Evolutionary conservation across 352 stramenopile species (phyloP).

Genomic region (Phytopythium aichiense): DNA sequence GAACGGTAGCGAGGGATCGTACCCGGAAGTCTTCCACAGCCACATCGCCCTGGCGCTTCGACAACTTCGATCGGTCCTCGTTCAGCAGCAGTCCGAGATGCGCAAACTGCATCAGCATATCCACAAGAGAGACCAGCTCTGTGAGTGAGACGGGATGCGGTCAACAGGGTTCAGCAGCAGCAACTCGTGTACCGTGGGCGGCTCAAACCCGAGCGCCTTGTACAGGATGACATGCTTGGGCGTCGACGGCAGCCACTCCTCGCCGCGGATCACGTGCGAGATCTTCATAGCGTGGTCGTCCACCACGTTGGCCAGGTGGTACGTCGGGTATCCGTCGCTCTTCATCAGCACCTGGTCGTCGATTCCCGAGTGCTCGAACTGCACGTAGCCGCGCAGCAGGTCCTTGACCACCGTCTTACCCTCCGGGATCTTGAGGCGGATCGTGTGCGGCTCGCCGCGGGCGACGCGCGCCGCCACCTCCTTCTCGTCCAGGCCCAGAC

Average conservation of each 20-base stretch:
- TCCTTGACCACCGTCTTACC: conserved; percentile 95
- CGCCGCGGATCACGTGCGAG: conserved; percentile 96
- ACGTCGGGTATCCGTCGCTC: conserved; percentile 91
- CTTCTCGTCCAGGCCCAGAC: conserved; percentile 88
- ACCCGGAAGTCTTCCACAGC: conserved; percentile 96
- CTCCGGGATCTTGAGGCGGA: conserved; percentile 94
- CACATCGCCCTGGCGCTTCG: conserved; percentile 97
- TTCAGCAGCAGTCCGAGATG: conserved; percentile 95
- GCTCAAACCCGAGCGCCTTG: conserved; percentile 77
- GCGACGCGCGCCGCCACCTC: conserved; percentile 88
- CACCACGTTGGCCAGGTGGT: conserved; percentile 93
- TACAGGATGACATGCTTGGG: conserved; percentile 91
- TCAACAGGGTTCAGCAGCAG: not conserved
- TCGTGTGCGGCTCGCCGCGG: conserved; percentile 86
- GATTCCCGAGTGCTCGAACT: conserved; percentile 84
- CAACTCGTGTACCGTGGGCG: conserved; percentile 38
- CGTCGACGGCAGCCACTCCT: conserved; percentile 92
- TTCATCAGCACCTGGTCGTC: conserved; percentile 94
- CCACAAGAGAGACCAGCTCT: not conserved
- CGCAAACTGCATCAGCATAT: conserved; percentile 49
- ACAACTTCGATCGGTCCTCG: conserved; percentile 97
- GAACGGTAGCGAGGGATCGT: conserved; percentile 9
- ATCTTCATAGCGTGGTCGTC: conserved; percentile 98
- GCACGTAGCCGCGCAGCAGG: conserved; percentile 92
- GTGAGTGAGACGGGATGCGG: not conserved